Evolutionary conservation across 768 basidiomycete species (phyloP), one percentile per base, ranked within the genome.

Genomic region (Scleroderma bovista): DNA sequence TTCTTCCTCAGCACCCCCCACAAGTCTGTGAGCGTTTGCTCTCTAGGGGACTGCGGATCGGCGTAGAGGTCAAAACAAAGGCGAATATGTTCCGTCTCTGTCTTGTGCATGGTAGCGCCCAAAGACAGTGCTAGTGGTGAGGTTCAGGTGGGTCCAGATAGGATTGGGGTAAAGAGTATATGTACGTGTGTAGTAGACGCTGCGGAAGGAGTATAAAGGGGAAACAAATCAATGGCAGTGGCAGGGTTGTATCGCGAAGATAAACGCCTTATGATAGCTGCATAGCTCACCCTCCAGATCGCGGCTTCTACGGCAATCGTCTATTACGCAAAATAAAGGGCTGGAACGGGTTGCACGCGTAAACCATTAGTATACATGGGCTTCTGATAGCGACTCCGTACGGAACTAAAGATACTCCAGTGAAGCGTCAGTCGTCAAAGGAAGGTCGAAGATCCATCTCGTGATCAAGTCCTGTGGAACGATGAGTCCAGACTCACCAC

Each of bases 401-500:
- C n/a, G 23, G n/a, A 11, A 17, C 42, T 44, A 31, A 23, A 13
- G 26, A 29, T 29, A 9, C 4, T 29, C 26, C 5, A 29, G 26
- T 15, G 23, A 44, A 13, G n/a, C 22, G 6, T 44, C 24, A 6
- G 24, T 26, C 22, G 68, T 60, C 24, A 83, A 65, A n/a, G 82
- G 79, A 20, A 69, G 61, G 60, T 84, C 72, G 47, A 56, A 53
- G 38, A 83, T 73, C 83, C 83, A 84, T 50, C 75, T 73, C 12
- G 74, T 75, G 63, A 84, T 72, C 60, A 84, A 60, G 56, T 84
- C 81, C 82, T 84, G 52, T 33, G 51, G 42, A 44, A 36, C 38
- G 15, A 50, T 45, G 33, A 51, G 47, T 19, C 40, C 37, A 19
- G 39, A 23, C 3, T 2, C 19, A 26, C 11, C 44, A 31, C 19